Conservation (phyloP, 2,329 filamentous ascomycete species). For the Rutstroemia sp. region DNA sequence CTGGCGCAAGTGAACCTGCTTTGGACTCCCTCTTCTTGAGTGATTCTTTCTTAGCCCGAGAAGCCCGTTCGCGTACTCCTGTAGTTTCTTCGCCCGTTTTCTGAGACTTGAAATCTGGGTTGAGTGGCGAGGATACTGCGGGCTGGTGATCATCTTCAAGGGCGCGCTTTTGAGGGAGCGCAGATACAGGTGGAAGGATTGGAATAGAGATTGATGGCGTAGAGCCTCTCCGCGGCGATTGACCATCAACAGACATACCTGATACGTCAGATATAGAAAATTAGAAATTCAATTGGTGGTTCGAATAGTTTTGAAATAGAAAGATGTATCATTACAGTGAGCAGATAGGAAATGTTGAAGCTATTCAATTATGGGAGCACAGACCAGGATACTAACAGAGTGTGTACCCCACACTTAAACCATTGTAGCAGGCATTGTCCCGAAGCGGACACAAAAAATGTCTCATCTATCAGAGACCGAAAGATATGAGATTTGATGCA, state of each 20-base stretch:
- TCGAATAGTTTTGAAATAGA: no score
- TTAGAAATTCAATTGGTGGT: no score
- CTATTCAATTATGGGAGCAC: no score
- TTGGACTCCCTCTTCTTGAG: slow-evolving; percentile 63
- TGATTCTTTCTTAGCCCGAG: slow-evolving; percentile 56
- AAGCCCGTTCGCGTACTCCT: slow-evolving; percentile 27
- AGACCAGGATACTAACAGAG: no score
- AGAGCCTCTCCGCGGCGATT: slow-evolving; percentile 5
- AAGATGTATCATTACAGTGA: no score
- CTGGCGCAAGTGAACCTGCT: slow-evolving; percentile 33
- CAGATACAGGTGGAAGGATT: slow-evolving; percentile 32
- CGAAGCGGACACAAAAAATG: no score
- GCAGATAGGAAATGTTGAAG: no score
- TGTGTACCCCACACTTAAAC: no score
- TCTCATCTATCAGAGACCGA: no score
- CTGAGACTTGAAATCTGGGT: slow-evolving; percentile 52
- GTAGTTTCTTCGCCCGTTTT: slow-evolving; percentile 27
- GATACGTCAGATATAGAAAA: no score
- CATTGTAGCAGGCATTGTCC: no score
- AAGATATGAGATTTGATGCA: no score
- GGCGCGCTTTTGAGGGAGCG: slow-evolving; percentile 56
- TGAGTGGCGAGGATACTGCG: slow-evolving; percentile 66
- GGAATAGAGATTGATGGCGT: slow-evolving; percentile 28
- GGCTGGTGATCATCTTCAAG: slow-evolving; percentile 65
- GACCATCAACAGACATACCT: slow-evolving; percentile 5